phyloP scores from a whole-genome alignment of 1,284 basidiomycete species.

The Irpex rosettiformis region DNA sequence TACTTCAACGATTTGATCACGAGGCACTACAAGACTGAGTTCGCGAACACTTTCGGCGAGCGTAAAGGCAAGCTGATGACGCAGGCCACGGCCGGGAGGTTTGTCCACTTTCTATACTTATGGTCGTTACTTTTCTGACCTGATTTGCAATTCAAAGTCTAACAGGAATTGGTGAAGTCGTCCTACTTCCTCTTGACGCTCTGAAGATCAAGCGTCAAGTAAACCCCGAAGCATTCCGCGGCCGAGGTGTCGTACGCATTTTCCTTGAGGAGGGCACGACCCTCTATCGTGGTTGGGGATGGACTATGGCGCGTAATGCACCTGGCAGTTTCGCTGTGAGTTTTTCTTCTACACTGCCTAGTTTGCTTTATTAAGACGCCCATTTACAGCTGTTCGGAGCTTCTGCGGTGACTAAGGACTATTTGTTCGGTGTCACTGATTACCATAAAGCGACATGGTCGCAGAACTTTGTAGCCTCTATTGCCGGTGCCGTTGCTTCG shows the following conservation, averaged over 20 bases:
- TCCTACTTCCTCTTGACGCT: slow-evolving; percentile 91
- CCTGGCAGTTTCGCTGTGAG: slow-evolving; percentile 92
- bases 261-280: slow-evolving; percentile 90
- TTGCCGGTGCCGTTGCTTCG: slow-evolving; percentile 91
- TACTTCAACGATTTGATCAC: slow-evolving; percentile 94
- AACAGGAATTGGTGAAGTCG: slow-evolving; percentile 97
- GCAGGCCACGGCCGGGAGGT: slow-evolving; percentile 93
- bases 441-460: slow-evolving; percentile 92
- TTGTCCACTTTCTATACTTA: slow-evolving; percentile 22
- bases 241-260: slow-evolving; percentile 87
- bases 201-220: slow-evolving; percentile 99
- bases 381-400: slow-evolving; percentile 87
- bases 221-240: slow-evolving; percentile 94
- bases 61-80: slow-evolving; percentile 95
- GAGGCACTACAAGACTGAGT: slow-evolving; percentile 71
- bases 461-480: slow-evolving; percentile 94
- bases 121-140: background rate
- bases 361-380: background rate
- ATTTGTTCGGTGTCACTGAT: slow-evolving; percentile 84
- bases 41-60: slow-evolving; percentile 89
- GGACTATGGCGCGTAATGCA: slow-evolving; percentile 98
- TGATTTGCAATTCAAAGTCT: slow-evolving; percentile 44
- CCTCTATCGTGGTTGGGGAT: slow-evolving; percentile 97
- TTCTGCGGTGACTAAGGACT: slow-evolving; percentile 93
- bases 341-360: slow-evolving; percentile 14